Evolutionary conservation across 2,329 filamentous ascomycete genomes (phyloP).

Genomic region (Colletotrichum liriopes): DNA sequence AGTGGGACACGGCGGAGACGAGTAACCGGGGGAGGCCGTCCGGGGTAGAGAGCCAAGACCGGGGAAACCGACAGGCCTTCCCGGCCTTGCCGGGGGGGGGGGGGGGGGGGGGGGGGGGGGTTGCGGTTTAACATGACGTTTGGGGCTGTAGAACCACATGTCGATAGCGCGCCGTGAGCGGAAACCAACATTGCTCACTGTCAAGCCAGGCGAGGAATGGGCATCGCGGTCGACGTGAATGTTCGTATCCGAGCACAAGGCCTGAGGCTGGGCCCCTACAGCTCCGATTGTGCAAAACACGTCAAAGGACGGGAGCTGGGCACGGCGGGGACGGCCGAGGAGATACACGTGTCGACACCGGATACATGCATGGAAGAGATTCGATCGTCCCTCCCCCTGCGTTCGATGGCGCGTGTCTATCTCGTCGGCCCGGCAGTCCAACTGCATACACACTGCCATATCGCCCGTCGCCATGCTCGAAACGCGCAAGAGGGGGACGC

Average conservation of each 20-base stretch:
- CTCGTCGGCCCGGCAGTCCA: too few relatives aligned
- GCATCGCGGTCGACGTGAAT: background rate
- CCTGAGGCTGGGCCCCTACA: background rate
- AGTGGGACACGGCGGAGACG: background rate
- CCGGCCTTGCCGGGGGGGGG: background rate
- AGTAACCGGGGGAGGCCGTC: background rate
- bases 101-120: too few relatives aligned
- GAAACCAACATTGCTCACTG: background rate
- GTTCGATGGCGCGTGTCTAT: too few relatives aligned
- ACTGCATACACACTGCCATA: too few relatives aligned
- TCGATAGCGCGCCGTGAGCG: background rate
- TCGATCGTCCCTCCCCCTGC: too few relatives aligned
- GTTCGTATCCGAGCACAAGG: background rate
- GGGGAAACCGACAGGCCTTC: conserved; percentile 24
- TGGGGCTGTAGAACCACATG: background rate
- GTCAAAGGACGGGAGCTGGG: background rate
- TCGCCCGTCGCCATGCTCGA: too few relatives aligned
- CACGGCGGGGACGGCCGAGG: background rate
- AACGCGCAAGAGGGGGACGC: too few relatives aligned
- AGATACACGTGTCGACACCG: background rate
- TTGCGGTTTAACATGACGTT: background rate
- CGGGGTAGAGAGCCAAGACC: conserved; percentile 12
- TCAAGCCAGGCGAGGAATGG: background rate
- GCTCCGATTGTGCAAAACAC: background rate
- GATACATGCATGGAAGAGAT: background rate